Base-by-base conservation (phyloP, 1,139 yeast genomes). In the Debaryomyces sp. region DNA sequence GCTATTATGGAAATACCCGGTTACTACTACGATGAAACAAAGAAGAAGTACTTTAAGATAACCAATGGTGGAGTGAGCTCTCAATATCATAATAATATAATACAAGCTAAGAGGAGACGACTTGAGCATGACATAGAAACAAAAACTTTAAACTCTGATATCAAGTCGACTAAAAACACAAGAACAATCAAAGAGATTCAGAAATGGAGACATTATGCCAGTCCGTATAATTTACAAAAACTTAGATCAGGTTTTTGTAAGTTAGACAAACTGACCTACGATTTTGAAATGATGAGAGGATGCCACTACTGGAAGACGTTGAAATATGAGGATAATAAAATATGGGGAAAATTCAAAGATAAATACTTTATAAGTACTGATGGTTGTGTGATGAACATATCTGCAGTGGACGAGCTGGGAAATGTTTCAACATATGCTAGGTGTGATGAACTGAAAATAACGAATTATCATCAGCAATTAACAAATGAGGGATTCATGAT, bases 11-110 rank as follows among this genome's bases (percentile, higher is more conserved):
- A 63, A 35, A 63, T 78, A 33, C 84, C 84, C 4, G 84, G 84
- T 2, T 77, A 67, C 49, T 74, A 74, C 56, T 80, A 58, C 56
- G 84, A 80, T 57, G 68, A 63, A 38, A 68, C 58, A 39, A 68
- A 66, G 46, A 68, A 67, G 21, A 65, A 73, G 48, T 80, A 80
- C 57, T 80, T 80, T 63, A 76, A 73, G 47, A 66, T 78, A 12
- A 60, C 63, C 43, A 77, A 70, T 50, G 81, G 81, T 1, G 65
- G 67, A 34, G 48, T 54, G 6, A 44, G 41, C 38, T 34, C 60
- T 5, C 54, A 55, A 41, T 73, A 70, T 50, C 77, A 71, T 50
- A 75, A 75, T 51, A 73, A 65, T 48, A 44, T 61, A 0, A 61
- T 71, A 9, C 75, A 67, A 50, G 62, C 64, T 9, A 55, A 67